Evolutionary conservation across 2,329 filamentous ascomycete species (phyloP).

Genomic region (Pleurostoma richardsiae): DNA sequence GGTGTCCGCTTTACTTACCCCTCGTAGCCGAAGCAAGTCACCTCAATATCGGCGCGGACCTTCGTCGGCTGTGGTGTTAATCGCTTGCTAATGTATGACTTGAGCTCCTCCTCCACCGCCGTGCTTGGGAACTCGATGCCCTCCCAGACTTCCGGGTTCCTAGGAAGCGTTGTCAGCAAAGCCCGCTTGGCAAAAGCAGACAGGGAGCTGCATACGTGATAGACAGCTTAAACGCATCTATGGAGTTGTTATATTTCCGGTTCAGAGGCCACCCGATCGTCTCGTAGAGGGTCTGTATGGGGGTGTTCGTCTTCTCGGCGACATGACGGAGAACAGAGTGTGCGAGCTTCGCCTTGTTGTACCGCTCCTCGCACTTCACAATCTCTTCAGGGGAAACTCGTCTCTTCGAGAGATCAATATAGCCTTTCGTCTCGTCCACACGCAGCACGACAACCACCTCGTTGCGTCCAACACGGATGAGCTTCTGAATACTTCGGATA

Average conservation of each 20-base stretch:
- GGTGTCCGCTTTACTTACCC: constrained; percentile 33
- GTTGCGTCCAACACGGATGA: constrained; percentile 95
- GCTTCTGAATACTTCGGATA: constrained; percentile 98
- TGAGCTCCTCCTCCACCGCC: constrained; percentile 80
- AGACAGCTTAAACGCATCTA: constrained; percentile 97
- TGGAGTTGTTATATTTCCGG: constrained; percentile 93
- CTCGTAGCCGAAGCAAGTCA: constrained; percentile 92
- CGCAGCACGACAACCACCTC: constrained; percentile 97
- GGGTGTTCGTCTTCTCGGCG: constrained; percentile 89
- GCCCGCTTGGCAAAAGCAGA: not conserved
- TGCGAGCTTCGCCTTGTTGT: constrained; percentile 99
- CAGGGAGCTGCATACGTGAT: constrained; percentile 67
- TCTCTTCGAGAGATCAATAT: constrained; percentile 98
- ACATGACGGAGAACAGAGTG: constrained; percentile 99
- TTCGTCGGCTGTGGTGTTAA: constrained; percentile 98
- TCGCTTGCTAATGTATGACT: constrained; percentile 94
- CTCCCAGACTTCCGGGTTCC: constrained; percentile 93
- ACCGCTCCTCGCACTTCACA: constrained; percentile 96
- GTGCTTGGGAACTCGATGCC: constrained; percentile 86
- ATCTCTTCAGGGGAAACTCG: constrained; percentile 97
- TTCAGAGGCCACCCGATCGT: constrained; percentile 95
- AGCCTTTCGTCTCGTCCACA: constrained; percentile 98
- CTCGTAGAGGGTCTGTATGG: constrained; percentile 94
- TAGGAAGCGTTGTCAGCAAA: constrained; percentile 26
- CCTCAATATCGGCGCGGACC: constrained; percentile 95